These are phyloP conservation scores for Bryoglossum gracile DNA, from an alignment of 495 filamentous ascomycete genomes.

Conservation along the genomic window DNA sequence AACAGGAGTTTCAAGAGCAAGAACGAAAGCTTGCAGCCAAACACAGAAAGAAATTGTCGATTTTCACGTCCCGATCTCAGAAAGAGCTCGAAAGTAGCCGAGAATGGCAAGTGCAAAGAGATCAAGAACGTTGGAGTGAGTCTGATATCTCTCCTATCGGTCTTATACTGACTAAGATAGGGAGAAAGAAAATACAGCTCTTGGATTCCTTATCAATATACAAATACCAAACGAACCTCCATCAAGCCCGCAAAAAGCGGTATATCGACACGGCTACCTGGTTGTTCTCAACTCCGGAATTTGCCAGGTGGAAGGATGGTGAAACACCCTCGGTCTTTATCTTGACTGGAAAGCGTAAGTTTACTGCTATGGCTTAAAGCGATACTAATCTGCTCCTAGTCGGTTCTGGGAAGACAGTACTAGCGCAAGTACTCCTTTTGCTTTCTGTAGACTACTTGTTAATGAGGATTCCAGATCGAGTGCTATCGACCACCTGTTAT, in stretches of 20 bases:
- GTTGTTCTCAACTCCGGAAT: constrained; percentile 19
- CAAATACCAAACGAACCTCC: constrained; percentile 5
- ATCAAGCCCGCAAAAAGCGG: constrained; percentile 18
- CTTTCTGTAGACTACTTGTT: constrained; percentile 6
- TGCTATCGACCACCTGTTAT: constrained; percentile 19
- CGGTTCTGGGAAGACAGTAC: constrained; percentile 28
- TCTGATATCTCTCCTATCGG: background rate
- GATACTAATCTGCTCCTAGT: constrained; percentile 12
- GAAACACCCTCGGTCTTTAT: constrained; percentile 18
- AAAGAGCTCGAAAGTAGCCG: constrained; percentile 3
- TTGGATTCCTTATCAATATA: constrained; percentile 15
- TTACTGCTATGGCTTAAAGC: background rate
- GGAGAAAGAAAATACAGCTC: constrained; percentile 8
- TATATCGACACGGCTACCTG: constrained; percentile 17
- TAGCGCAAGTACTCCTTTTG: constrained; percentile 20
- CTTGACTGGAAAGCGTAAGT: constrained; percentile 24
- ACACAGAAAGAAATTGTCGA: constrained; percentile 12
- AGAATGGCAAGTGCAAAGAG: constrained; percentile 13
- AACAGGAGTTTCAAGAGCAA: constrained; percentile 17
- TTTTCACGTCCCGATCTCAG: constrained; percentile 7
- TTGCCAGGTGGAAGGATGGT: constrained; percentile 14
- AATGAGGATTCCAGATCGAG: constrained; percentile 16
- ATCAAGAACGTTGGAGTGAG: constrained; percentile 6
- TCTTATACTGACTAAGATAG: constrained; percentile 6
- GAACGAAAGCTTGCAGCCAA: constrained; percentile 17